Conservation (phyloP, 2,329 filamentous ascomycete species). For the Didymella keratinophila region DNA sequence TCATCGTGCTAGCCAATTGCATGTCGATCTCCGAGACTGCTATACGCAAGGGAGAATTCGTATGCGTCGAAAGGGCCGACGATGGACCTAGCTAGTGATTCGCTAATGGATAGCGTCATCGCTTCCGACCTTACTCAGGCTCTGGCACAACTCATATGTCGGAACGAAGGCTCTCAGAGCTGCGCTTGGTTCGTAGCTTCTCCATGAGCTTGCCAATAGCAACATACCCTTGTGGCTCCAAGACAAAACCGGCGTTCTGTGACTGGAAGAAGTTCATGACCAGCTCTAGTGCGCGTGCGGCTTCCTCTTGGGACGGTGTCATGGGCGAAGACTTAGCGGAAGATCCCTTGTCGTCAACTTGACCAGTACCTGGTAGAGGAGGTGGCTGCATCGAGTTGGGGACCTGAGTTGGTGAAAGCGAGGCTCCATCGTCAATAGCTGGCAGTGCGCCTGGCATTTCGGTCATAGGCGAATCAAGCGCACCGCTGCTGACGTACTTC, state of each 20-base stretch:
- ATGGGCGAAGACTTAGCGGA: conserved; percentile 53
- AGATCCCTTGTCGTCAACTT: conserved; percentile 31
- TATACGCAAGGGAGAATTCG: no score
- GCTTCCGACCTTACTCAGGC: conserved; percentile 44
- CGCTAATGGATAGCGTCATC: conserved; percentile 41
- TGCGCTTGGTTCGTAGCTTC: conserved; percentile 76
- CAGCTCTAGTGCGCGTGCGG: conserved; percentile 79
- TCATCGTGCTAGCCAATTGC: no score
- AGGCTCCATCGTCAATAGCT: conserved; percentile 53
- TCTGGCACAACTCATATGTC: conserved; percentile 48
- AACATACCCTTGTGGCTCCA: conserved; percentile 79
- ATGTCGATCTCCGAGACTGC: no score
- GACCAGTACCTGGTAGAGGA: conserved; percentile 53
- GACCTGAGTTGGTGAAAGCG: conserved; percentile 44
- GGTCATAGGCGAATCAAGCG: conserved; percentile 61
- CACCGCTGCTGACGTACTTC: conserved; percentile 58
- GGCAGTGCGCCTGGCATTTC: conserved; percentile 52
- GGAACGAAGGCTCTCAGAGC: conserved; percentile 42
- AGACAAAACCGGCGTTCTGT: conserved; percentile 71
- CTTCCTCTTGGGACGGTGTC: conserved; percentile 83
- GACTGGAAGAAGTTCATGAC: conserved; percentile 83
- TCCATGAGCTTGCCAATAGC: conserved; percentile 85
- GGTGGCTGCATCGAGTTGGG: conserved; percentile 57
- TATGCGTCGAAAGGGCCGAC: no score
- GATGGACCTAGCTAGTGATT: background rate